Evolutionary conservation across 805 yeast species (phyloP).

Genomic region (Myxozyma sirexii): DNA sequence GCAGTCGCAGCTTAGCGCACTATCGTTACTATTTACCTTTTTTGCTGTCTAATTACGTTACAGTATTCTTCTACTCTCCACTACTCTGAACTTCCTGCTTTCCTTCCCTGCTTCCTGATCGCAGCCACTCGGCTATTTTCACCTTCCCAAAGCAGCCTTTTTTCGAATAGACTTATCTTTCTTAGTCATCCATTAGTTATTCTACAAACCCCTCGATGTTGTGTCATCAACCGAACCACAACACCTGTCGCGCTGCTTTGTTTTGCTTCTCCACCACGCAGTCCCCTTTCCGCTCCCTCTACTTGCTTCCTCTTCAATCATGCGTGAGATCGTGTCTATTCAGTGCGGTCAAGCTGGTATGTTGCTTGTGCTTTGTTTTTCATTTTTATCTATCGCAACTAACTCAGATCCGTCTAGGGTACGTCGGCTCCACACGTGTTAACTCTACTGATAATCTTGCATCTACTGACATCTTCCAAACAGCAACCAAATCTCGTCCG

Average conservation of each 20-base stretch:
- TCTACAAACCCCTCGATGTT: not conserved
- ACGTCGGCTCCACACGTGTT: not conserved
- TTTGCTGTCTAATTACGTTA: too few species aligned
- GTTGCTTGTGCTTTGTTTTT: not conserved
- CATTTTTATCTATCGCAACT: not conserved
- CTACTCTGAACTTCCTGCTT: too few species aligned
- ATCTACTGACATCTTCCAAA: not conserved
- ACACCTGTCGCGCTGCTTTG: not conserved
- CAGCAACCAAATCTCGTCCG: slow-evolving; percentile 47
- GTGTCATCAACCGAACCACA: not conserved
- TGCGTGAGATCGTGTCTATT: slow-evolving; percentile 51
- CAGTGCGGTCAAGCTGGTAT: slow-evolving; percentile 51
- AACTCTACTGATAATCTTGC: not conserved
- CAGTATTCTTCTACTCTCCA: too few species aligned
- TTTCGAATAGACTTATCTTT: not conserved
- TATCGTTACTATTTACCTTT: too few species aligned
- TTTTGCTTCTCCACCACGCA: not conserved
- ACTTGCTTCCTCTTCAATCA: slow-evolving; percentile 18
- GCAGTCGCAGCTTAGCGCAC: too few species aligned
- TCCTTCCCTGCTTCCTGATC: too few species aligned
- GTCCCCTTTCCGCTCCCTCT: not conserved
- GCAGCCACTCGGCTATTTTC: not conserved
- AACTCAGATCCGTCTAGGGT: slow-evolving; percentile 6
- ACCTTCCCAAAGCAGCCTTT: not conserved
- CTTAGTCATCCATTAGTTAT: too few species aligned